A percentile compares a stretch with the other conserved stretches of the same genome.
Conservation (phyloP, 805 yeast species). For the Wickerhamomyces queroliae region DNA sequence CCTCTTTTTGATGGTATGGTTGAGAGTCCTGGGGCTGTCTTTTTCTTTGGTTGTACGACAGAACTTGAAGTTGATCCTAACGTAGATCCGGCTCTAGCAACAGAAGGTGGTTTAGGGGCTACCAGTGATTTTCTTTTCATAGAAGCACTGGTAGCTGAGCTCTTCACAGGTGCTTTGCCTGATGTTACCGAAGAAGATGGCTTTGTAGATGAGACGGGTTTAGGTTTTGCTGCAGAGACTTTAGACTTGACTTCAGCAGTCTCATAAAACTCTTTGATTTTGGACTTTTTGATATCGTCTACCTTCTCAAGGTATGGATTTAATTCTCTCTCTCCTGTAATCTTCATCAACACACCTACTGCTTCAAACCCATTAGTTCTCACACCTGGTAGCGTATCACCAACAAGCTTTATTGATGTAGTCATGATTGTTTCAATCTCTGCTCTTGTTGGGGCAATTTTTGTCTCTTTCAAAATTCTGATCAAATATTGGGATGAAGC, state of each 20-base stretch:
- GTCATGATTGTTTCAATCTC: slow-evolving; percentile 57
- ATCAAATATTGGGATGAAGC: slow-evolving; percentile 63
- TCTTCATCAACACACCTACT: slow-evolving; percentile 76
- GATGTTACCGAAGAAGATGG: slow-evolving; percentile 7
- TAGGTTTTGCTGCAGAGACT: slow-evolving; percentile 19
- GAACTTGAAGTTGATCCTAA: slow-evolving; percentile 12
- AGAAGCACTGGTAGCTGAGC: not conserved
- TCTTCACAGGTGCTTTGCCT: slow-evolving; percentile 5
- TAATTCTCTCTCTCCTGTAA: slow-evolving; percentile 71
- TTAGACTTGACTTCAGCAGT: slow-evolving; percentile 49
- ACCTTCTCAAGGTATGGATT: slow-evolving; percentile 56
- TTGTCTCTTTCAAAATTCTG: slow-evolving; percentile 52
- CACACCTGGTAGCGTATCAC: slow-evolving; percentile 81
- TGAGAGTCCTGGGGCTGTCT: slow-evolving; percentile 14
- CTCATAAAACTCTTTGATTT: slow-evolving; percentile 56
- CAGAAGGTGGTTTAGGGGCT: slow-evolving; percentile 4
- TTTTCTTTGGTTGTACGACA: slow-evolving; percentile 2
- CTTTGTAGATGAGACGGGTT: slow-evolving; percentile 17
- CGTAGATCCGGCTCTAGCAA: slow-evolving; percentile 6
- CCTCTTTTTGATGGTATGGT: slow-evolving; percentile 60
- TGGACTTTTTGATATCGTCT: slow-evolving; percentile 69
- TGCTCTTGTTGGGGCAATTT: slow-evolving; percentile 38
- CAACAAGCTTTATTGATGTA: slow-evolving; percentile 53
- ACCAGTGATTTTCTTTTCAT: slow-evolving; percentile 9
- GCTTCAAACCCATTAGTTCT: slow-evolving; percentile 73